Conservation (phyloP, 2,329 filamentous ascomycete genomes). For the Ceratocystis cacaofunesta region DNA sequence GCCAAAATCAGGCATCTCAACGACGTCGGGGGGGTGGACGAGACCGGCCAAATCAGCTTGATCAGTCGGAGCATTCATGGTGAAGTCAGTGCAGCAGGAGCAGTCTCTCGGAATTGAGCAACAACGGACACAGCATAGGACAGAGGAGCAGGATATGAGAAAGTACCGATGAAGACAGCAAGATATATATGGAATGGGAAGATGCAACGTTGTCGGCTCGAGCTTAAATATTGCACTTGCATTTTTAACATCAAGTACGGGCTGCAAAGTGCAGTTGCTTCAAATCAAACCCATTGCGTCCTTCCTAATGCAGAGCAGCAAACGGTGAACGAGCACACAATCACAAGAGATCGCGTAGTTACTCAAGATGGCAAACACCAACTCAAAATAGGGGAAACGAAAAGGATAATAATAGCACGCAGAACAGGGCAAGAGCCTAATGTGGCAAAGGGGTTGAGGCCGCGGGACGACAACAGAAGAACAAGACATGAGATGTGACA, state of each 20-base stretch:
- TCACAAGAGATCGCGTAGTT: background rate
- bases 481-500: background rate
- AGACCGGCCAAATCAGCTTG: background rate
- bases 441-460: no score
- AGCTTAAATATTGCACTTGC: background rate
- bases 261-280: background rate
- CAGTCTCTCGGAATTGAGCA: no score
- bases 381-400: background rate
- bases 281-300: background rate
- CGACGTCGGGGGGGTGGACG: no score
- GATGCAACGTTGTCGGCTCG: background rate
- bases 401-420: background rate
- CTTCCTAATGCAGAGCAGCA: background rate
- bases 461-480: background rate
- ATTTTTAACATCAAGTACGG: background rate
- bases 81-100: background rate
- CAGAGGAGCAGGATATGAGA: background rate
- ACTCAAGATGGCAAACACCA: background rate
- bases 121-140: no score
- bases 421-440: background rate
- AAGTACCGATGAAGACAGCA: background rate
- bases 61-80: background rate
- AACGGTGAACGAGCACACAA: background rate
- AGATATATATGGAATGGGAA: background rate
- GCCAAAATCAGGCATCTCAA: no score